Base-by-base conservation (phyloP, 1,284 basidiomycete species). In the Erythrobasidium hasegawianum region DNA sequence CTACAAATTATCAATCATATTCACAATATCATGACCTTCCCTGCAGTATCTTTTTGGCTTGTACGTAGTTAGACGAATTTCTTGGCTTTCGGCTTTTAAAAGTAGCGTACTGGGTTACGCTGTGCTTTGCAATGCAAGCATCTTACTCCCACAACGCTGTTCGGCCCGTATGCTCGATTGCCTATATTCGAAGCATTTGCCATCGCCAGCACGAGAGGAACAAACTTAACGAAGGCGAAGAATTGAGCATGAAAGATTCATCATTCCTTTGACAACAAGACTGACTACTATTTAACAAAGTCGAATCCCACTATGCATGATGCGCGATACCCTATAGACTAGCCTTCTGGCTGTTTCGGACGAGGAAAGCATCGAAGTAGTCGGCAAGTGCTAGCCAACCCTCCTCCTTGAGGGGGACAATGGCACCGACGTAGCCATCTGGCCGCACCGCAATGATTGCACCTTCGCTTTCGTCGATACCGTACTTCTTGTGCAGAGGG, bases 281-380 rank as follows among this genome's bases (percentile, higher is more conserved):
- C 33, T 24, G 14, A 47, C 8, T 39, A n/a, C 29, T 22, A 18
- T 38, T 22, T 18, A 22, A n/a, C 5, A 45, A n/a, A n/a, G n/a
- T n/a, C n/a, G n/a, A n/a, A n/a, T n/a, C 0, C 5, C 4, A 56
- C 45, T 64, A 87, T 88, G 86, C 75, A 83, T 68, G 85, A 84
- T 69, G 85, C 87, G 76, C 83, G 89, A 73, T 81, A 84, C 74
- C 75, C 43, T 58, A 65, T 29, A 65, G 39, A 41, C 62, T 65
- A 38, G 62, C 62, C 62, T 65, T 65, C n/a, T 41, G 55, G 9
- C 13, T n/a, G 11, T 55, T 52, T 26, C 43, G 47, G 16, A 58
- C 40, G 55, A 72, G 45, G 66, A 72, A 72, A n/a, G 43, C 55
- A 16, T 62, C 70, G 54, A 75, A 75, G 70, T 75, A 75, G 10